phyloP scores from a whole-genome alignment of 176 grass and related monocot genomes.

The Guadua angustifolia region DNA sequence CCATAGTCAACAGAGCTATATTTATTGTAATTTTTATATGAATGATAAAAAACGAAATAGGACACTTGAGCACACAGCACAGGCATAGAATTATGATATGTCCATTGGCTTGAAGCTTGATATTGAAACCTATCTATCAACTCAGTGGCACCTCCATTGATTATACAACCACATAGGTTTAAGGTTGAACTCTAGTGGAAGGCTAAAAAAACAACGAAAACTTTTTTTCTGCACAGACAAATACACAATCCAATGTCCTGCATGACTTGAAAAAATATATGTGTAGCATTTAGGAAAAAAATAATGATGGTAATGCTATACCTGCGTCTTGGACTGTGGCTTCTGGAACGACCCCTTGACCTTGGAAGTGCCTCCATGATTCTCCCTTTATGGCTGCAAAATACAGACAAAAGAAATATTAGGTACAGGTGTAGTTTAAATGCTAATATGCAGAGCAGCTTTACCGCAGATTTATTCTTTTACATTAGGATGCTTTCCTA shows the following conservation, averaged over 20 bases:
- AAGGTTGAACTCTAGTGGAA: constrained; percentile 6
- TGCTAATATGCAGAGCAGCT: neutral
- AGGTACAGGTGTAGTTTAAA: neutral
- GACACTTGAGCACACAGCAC: neutral
- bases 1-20: neutral
- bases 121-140: neutral
- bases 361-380: constrained; percentile 63
- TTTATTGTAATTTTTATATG: neutral
- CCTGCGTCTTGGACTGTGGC: constrained; percentile 83
- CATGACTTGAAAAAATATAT: neutral
- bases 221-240: neutral
- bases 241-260: neutral
- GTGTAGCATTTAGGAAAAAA: neutral
- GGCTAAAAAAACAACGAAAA: neutral
- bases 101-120: neutral
- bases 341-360: constrained; percentile 75
- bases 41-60: constrained; percentile 1
- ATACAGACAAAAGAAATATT: constrained; percentile 29
- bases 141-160: neutral
- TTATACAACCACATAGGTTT: neutral
- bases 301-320: constrained; percentile 24
- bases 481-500: neutral
- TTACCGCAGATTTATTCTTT: neutral
- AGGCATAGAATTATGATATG: neutral
- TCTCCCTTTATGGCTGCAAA: constrained; percentile 77